phyloP scores from a whole-genome alignment of 768 basidiomycete species.

The Kwoniella botswanensis region DNA sequence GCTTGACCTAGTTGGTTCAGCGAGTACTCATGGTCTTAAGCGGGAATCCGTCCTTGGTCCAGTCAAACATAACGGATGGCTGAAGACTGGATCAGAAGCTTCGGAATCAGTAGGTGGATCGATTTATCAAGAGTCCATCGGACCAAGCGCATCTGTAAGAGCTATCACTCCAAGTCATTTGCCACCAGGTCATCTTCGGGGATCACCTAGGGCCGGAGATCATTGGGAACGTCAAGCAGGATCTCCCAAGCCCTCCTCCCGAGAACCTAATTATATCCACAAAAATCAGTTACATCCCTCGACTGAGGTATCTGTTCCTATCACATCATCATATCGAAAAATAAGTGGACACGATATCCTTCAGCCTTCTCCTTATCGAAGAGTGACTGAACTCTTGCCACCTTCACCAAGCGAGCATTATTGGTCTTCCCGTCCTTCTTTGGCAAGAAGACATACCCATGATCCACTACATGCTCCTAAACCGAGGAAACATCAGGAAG shows the following conservation, averaged over 20 bases:
- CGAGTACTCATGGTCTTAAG: background rate
- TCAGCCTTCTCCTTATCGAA: conserved; percentile 10
- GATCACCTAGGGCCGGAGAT: background rate
- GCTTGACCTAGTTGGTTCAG: background rate
- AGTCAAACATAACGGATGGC: conserved; percentile 8
- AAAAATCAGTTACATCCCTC: background rate
- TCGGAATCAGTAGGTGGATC: background rate
- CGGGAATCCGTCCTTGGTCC: background rate
- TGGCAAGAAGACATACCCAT: conserved; percentile 17
- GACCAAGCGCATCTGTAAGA: background rate
- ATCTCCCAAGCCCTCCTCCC: background rate
- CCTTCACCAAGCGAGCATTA: background rate
- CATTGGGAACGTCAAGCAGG: background rate
- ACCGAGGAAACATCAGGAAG: background rate
- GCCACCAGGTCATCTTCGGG: background rate
- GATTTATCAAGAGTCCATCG: background rate
- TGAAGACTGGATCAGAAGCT: conserved; percentile 5
- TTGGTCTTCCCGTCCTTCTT: background rate
- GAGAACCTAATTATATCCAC: background rate
- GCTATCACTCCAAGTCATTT: background rate
- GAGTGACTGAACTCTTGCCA: background rate
- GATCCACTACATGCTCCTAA: conserved; percentile 1
- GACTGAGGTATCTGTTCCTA: background rate
- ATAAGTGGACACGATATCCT: background rate
- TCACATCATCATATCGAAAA: conserved; percentile 9